Evolutionary conservation across 345 rosid genomes (phyloP), one percentile per base, ranked within the genome.

Genomic region (Angophora floribunda): DNA sequence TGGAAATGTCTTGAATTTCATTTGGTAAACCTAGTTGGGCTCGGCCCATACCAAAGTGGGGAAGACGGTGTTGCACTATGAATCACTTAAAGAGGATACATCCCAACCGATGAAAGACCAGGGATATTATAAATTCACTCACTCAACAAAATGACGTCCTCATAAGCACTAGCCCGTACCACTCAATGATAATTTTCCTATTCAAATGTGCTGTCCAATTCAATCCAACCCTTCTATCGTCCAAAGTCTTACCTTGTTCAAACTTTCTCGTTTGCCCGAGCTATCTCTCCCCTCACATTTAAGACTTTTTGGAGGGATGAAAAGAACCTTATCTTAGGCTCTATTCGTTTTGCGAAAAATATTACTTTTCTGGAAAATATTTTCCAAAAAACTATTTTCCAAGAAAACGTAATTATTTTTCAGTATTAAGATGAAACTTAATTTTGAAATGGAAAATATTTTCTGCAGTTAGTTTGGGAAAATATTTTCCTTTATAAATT

Each of bases 141-240:
- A 17, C 45, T 32, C 41, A 32, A 75, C 3, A 10, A 75, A 36
- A 75, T 9, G 82, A 9, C 4, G 7, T 75, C 82, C 26, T 70
- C 1, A 7, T 9, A 4, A 19, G 13, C 19, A 13, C 19, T 36
- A 36, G 0, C 13, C 3, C 22, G 3, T 41, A 19, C 44, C 6
- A 26, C 82, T 75, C 80, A 19, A 36, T 9, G 82, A 36, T 70
- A 36, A 12, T 1, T 70, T 1, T 2, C 2, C 2, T 70, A 36
- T 70, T 70, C 11, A 26, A 57, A 57, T 8, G 4, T 2, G 63
- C 26, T 2, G 13, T 21, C 47, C 13, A 12, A 30, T 30, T 28
- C 19, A 13, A 6, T 63, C 70, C 14, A 2, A 2, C 70, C 70
- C 36, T 55, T 63, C 70, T n/a, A 13, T 63, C 36, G 28, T 63